Evolutionary conservation across 176 grass and related monocot genomes (phyloP).

Genomic region (Hordeum marinum): DNA sequence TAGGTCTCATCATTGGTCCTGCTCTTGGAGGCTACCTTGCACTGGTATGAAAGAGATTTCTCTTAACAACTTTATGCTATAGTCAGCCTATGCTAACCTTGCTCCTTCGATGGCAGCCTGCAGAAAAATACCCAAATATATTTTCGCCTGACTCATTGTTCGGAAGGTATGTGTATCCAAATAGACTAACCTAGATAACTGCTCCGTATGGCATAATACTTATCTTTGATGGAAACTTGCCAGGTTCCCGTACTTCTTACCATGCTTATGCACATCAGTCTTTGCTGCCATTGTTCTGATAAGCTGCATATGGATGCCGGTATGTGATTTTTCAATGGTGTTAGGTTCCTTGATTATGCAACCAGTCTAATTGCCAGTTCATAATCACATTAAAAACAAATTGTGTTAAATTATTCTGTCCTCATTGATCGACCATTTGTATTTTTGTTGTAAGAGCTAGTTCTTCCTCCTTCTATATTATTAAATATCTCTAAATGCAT

Average conservation of each 20-base stretch:
- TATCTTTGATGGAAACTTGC: constrained; percentile 18
- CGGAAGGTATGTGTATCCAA: constrained; percentile 49
- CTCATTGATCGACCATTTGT: neutral
- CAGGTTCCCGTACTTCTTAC: constrained; percentile 93
- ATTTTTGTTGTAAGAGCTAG: neutral
- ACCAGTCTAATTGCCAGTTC: neutral
- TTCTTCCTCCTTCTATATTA: neutral
- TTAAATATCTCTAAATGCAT: constrained; percentile 10
- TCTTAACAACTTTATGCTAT: neutral
- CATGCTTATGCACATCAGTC: constrained; percentile 67
- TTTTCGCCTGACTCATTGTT: constrained; percentile 77
- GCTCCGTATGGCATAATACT: neutral
- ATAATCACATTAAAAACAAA: neutral
- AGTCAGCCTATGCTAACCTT: neutral
- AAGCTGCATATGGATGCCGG: constrained; percentile 89
- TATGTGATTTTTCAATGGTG: constrained; percentile 35
- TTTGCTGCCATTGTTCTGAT: constrained; percentile 67
- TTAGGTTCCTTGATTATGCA: neutral
- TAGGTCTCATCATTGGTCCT: constrained; percentile 89
- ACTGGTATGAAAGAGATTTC: constrained; percentile 36
- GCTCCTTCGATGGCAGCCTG: constrained; percentile 48
- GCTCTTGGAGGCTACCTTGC: constrained; percentile 88
- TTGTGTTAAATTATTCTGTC: neutral
- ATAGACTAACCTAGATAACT: constrained; percentile 9
- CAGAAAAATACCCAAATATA: constrained; percentile 81